Base-by-base conservation (phyloP, 2,329 filamentous ascomycete species). In the Sarocladiaceae sp. region DNA sequence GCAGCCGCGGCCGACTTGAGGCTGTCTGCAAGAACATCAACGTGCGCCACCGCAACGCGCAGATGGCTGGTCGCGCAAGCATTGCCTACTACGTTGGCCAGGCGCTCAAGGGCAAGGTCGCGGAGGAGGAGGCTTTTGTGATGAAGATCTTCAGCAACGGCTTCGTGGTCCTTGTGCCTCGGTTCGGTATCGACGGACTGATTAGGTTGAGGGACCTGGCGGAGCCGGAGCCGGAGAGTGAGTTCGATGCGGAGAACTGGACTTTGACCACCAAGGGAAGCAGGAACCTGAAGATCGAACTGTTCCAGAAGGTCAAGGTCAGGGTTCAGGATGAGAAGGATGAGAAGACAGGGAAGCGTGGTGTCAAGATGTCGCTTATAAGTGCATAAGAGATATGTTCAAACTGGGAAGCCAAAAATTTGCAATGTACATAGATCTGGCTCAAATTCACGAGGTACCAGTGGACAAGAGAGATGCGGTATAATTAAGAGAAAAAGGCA, bases 21-120 rank as follows among this genome's bases (percentile, higher is more conserved):
- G 86, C 82, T 46, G 88, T 98, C 19, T 97, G 93, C 76, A 90
- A 89, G 65, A 98, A 98, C 69, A 96, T 98, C 76, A 98, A 98
- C 64, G 83, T 93, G 47, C 83, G 93, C 6, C 93, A 98, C 65
- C 88, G 93, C 58, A 98, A 98, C 64, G 93, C 93, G 24, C 93
- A 98, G 66, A 84, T 95, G 67, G 93, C 93, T 3, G 91, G 91
- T 27, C 82, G 93, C 48, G 91, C 93, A 20, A 93, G 85, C 54
- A 90, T 98, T 50, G 90, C 95, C 55, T 98, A 97, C 69, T 98
- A 97, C 61, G 93, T 98, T 40, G 93, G 93, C 0, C 93, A 98
- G 68, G 89, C 91, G 11, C 82, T 98, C 45, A 93, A 93, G 68
- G 88, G 78, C 50, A 70, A 73, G 52, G 72, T 78, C 23, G 78